Percentiles rank a stretch among this genome's conserved stretches.
Evolutionary conservation across 176 grass and related monocot species (phyloP).

Genomic region (Saccharum officinarum): DNA sequence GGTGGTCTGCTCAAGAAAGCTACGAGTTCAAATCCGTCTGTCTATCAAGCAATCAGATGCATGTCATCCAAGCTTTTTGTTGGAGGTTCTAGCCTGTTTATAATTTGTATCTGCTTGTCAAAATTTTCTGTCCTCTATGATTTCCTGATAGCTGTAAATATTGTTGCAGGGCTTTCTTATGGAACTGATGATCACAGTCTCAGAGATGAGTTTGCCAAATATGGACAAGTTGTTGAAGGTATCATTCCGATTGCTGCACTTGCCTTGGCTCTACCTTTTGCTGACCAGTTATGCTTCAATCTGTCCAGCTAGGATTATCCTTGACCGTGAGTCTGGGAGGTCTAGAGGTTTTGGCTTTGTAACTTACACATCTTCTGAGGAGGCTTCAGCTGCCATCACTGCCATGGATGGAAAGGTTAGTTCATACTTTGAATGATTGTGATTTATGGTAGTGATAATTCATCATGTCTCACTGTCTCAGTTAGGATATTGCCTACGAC

Average conservation of each 20-base stretch:
- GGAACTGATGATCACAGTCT: conserved; percentile 62
- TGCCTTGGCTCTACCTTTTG: background rate
- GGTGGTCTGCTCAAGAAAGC: conserved; percentile 75
- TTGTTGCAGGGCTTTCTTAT: conserved; percentile 70
- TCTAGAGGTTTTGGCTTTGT: conserved; percentile 98
- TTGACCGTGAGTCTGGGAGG: conserved; percentile 77
- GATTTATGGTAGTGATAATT: background rate
- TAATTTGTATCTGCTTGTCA: conserved; percentile 8
- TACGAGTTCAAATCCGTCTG: conserved; percentile 46
- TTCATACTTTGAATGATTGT: background rate
- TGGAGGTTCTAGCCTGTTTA: conserved; percentile 52
- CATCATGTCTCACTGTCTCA: conserved; percentile 1
- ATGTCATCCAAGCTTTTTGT: conserved; percentile 97
- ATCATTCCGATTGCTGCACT: background rate
- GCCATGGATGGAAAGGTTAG: conserved; percentile 81
- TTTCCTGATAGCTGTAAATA: conserved; percentile 4
- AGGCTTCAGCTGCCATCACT: conserved; percentile 81
- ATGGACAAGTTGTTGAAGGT: conserved; percentile 85
- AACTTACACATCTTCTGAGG: conserved; percentile 70
- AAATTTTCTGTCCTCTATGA: background rate
- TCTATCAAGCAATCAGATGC: conserved; percentile 83
- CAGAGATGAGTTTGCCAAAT: conserved; percentile 59
- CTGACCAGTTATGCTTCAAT: conserved; percentile 1
- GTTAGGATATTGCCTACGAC: background rate
- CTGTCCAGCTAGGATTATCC: conserved; percentile 75